Percentiles rank a stretch among this genome's conserved stretches.
These are phyloP conservation scores for Yamadazyma akitaensis DNA, from an alignment of 805 yeast species.

Conservation along the genomic window DNA sequence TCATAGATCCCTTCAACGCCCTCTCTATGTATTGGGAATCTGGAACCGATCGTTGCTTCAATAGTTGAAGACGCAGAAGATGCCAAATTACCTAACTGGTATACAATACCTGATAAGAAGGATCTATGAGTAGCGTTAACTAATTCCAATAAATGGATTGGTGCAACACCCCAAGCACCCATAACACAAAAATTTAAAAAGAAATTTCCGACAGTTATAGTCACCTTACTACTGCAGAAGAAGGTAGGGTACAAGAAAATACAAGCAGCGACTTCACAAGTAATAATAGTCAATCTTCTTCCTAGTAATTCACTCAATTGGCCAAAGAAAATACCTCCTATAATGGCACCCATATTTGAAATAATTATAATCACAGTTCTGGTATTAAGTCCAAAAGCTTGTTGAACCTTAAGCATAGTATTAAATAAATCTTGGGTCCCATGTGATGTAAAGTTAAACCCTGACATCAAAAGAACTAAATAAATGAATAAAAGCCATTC, in stretches of 20 bases:
- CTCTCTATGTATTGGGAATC: conserved; percentile 47
- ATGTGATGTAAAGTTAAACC: conserved; percentile 69
- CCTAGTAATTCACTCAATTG: conserved; percentile 58
- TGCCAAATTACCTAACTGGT: conserved; percentile 72
- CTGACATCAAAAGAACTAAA: conserved; percentile 50
- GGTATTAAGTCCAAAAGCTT: conserved; percentile 41
- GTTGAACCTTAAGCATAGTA: conserved; percentile 55
- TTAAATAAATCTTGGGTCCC: conserved; percentile 76
- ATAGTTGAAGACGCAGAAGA: conserved; percentile 71
- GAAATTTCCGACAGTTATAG: conserved; percentile 61
- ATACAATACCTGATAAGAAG: conserved; percentile 57
- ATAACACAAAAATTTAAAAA: conserved; percentile 47
- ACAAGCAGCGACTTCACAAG: conserved; percentile 52
- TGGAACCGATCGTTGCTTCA: conserved; percentile 58
- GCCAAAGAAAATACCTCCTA: conserved; percentile 62
- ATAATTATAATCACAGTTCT: conserved; percentile 60
- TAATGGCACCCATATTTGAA: conserved; percentile 63
- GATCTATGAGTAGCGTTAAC: conserved; percentile 53
- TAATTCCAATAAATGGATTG: conserved; percentile 63
- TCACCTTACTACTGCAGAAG: conserved; percentile 35
- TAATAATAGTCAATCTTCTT: conserved; percentile 53
- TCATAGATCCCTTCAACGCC: conserved; percentile 32
- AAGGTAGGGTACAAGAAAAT: conserved; percentile 64
- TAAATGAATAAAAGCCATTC: conserved; percentile 42
- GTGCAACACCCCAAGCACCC: conserved; percentile 72